phyloP scores from a whole-genome alignment of 768 basidiomycete genomes.

The Termitomyces heimii region DNA sequence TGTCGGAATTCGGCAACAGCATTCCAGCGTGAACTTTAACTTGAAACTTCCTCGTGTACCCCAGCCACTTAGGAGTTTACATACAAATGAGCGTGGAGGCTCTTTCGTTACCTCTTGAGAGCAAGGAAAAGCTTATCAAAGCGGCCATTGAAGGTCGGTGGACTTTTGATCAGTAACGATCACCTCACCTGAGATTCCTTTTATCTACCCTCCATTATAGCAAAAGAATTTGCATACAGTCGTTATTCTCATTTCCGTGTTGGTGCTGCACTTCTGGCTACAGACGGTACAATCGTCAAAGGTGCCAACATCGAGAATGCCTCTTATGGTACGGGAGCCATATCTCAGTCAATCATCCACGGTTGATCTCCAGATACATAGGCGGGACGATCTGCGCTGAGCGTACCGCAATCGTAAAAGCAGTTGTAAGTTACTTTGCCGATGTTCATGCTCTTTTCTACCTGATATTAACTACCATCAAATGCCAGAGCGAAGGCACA shows the following conservation, averaged over 20 bases:
- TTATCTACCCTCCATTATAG: constrained; percentile 28
- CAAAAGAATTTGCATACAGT: constrained; percentile 66
- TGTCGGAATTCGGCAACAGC: neutral
- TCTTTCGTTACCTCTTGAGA: constrained; percentile 31
- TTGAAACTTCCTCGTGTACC: neutral
- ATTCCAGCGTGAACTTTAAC: neutral
- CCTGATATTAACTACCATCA: neutral
- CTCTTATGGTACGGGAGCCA: constrained; percentile 58
- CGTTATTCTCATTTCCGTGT: constrained; percentile 93
- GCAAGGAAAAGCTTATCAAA: constrained; percentile 44
- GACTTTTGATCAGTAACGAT: neutral
- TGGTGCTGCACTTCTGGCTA: constrained; percentile 76
- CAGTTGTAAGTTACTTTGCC: constrained; percentile 51
- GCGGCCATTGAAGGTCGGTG: constrained; percentile 53
- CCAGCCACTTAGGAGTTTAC: neutral
- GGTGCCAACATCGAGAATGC: constrained; percentile 96
- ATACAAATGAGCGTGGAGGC: constrained; percentile 17
- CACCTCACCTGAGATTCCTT: neutral
- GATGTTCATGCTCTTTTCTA: neutral
- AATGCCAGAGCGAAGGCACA: constrained; percentile 69
- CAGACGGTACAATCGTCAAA: constrained; percentile 66
- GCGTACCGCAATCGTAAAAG: constrained; percentile 92
- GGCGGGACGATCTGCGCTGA: constrained; percentile 94
- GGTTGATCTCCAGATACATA: constrained; percentile 21
- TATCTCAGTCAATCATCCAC: neutral